A percentile compares a stretch with the other conserved stretches of the same genome.
Conservation (phyloP, 2,329 filamentous ascomycete genomes). For the Penicillium sp. region DNA sequence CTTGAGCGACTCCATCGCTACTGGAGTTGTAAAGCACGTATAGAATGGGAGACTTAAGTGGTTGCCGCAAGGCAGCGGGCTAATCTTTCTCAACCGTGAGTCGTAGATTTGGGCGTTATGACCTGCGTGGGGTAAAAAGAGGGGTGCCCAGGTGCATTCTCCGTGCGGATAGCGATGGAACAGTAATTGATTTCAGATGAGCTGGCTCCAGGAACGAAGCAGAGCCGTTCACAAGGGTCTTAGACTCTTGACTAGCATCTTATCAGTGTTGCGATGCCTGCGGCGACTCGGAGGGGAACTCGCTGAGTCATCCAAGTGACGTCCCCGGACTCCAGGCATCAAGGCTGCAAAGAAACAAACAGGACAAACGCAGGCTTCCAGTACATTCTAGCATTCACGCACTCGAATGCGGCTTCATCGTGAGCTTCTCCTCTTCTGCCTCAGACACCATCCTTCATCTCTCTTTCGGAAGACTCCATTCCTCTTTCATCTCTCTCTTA, state of each 20-base stretch:
- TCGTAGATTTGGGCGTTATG: not conserved
- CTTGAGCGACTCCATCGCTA: constrained; percentile 81
- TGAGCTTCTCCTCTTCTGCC: constrained; percentile 19
- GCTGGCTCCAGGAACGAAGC: not conserved
- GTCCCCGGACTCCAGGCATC: constrained; percentile 21
- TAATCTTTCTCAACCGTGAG: not conserved
- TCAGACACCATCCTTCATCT: constrained; percentile 5
- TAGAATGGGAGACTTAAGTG: not conserved
- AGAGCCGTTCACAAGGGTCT: not conserved
- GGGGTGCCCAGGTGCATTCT: not conserved
- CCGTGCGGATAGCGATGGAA: not conserved
- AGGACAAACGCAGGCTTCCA: constrained; percentile 40
- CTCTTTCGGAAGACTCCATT: not conserved
- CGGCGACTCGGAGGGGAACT: constrained; percentile 7
- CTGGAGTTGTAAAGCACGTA: not conserved
- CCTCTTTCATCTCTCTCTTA: constrained; percentile 7
- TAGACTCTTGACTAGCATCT: constrained; percentile 2
- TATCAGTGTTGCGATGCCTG: constrained; percentile 11
- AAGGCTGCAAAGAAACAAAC: constrained; percentile 27
- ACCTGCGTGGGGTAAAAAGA: not conserved
- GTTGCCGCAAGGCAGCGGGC: not conserved
- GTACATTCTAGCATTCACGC: constrained; percentile 39
- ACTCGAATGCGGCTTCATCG: constrained; percentile 20
- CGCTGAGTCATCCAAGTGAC: constrained; percentile 12
- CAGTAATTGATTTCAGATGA: not conserved